Conservation (phyloP, 2,329 filamentous ascomycete genomes). For the Cytospora chrysosperma region DNA sequence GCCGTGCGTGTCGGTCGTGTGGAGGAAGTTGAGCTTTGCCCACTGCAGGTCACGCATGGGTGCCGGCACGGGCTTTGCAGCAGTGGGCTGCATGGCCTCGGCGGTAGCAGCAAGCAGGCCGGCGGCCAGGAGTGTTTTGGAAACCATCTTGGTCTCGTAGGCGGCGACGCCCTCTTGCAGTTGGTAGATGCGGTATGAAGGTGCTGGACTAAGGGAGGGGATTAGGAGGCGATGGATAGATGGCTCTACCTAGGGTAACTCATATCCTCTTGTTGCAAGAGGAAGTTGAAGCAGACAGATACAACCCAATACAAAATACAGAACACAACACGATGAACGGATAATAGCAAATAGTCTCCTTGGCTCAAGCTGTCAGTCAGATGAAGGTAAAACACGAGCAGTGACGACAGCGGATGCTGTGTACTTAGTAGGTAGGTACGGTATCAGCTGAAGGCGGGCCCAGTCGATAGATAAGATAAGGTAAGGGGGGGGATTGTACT, state of each 20-base stretch:
- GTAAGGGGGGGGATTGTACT: too few species aligned
- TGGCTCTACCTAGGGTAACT: neutral
- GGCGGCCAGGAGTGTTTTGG: constrained; percentile 35
- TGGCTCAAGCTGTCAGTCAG: neutral
- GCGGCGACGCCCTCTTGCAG: neutral
- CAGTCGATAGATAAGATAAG: too few species aligned
- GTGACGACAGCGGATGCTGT: too few species aligned
- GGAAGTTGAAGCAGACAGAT: neutral
- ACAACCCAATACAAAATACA: neutral
- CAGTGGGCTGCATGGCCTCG: constrained; percentile 70
- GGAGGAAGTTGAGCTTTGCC: constrained; percentile 96
- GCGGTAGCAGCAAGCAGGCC: constrained; percentile 40
- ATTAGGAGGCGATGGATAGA: neutral
- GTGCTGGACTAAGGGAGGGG: neutral
- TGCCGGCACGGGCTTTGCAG: constrained; percentile 72
- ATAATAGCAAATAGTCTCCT: neutral
- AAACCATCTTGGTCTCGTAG: constrained; percentile 31
- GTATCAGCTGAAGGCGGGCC: too few species aligned
- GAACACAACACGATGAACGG: neutral
- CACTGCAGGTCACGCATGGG: constrained; percentile 83
- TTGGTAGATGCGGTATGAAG: neutral
- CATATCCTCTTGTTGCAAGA: neutral
- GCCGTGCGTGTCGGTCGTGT: constrained; percentile 93
- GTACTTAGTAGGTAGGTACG: too few species aligned
- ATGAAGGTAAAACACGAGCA: neutral